Base-by-base conservation (phyloP, 768 basidiomycete species). In the Mycena filopes region DNA sequence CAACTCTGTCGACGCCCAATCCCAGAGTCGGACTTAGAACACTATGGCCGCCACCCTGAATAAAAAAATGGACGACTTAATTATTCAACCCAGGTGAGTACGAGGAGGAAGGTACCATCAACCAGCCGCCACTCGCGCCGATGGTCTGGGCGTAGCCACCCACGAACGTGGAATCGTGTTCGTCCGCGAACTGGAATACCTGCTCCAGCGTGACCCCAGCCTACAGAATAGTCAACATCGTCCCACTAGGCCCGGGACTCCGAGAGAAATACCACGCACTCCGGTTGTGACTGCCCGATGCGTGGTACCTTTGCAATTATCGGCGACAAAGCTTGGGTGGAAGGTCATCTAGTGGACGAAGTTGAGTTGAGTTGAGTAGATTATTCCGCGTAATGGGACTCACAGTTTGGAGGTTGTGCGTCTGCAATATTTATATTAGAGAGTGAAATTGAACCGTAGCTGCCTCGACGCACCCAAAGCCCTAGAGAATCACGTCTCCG, bases 51-150 rank as follows among this genome's bases (percentile, higher is more conserved):
- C 73, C 73, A 2, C 69, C 73, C 70, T 74, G 42, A 4, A 45
- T 4, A 20, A 77, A 61, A 41, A 15, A 1, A 46, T 54, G 45
- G 15, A n/a, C 41, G 46, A 55, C 7, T n/a, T n/a, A n/a, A n/a
- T n/a, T n/a, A n/a, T n/a, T 5, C 2, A 48, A 21, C 25, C 0
- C 10, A 0, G 16, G 7, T 15, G 4, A 33, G 2, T 10, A 47
- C 45, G 47, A 29, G 7, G 1, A 23, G 28, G 20, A n/a, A 2
- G 5, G n/a, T 26, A 68, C 71, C 70, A 69, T 60, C n/a, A 71
- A 6, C 70, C 75, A 81, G 12, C 80, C 80, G 1, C 79, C 79
- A 13, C 68, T 71, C 29, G 70, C 73, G 13, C 77, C 79, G 38
- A 81, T 70, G 1, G 77, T 76, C 23, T 67, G 63, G 7, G 60